A percentile compares a stretch with the other conserved stretches of the same genome.
phyloP scores from a whole-genome alignment of 2,329 filamentous ascomycete genomes.

The Pseudonectria buxi region DNA sequence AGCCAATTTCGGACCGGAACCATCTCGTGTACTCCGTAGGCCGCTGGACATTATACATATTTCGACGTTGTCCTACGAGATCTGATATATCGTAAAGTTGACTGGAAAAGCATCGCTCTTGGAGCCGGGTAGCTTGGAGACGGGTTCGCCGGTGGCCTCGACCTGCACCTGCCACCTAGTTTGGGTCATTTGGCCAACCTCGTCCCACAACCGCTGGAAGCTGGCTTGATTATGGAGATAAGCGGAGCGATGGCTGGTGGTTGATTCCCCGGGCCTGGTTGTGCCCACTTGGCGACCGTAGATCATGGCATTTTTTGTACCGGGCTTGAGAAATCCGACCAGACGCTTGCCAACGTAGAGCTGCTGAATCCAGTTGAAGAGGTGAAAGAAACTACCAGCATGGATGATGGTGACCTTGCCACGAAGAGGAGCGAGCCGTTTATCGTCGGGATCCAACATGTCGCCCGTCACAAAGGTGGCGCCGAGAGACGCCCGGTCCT shows the following conservation, averaged over 20 bases:
- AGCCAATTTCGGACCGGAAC: too few relatives aligned
- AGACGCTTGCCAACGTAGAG: conserved; percentile 38
- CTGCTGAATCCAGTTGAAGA: conserved; percentile 42
- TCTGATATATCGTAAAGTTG: conserved; percentile 30
- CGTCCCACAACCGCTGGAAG: conserved; percentile 48
- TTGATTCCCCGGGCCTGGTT: conserved; percentile 16
- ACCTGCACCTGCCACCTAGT: conserved; percentile 44
- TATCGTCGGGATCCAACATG: conserved; percentile 36
- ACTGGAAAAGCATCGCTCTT: conserved; percentile 22
- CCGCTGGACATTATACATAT: too few relatives aligned
- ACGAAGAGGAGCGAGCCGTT: conserved; percentile 26
- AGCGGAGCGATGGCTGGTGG: conserved; percentile 19
- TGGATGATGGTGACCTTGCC: conserved; percentile 42
- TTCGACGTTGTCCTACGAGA: conserved; percentile 17
- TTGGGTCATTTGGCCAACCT: conserved; percentile 41
- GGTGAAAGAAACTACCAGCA: conserved; percentile 43
- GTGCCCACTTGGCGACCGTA: conserved; percentile 46
- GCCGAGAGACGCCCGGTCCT: conserved; percentile 43
- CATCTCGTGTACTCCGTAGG: too few relatives aligned
- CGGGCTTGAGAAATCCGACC: conserved; percentile 38
- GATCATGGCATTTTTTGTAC: conserved; percentile 39
- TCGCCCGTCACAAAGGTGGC: conserved; percentile 46
- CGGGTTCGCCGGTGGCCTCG: conserved; percentile 22
- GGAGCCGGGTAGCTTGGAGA: conserved; percentile 19
- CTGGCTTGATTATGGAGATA: conserved; percentile 43